Conservation (phyloP, 805 yeast genomes). For the Vanderwaltozyma yarrowii region DNA sequence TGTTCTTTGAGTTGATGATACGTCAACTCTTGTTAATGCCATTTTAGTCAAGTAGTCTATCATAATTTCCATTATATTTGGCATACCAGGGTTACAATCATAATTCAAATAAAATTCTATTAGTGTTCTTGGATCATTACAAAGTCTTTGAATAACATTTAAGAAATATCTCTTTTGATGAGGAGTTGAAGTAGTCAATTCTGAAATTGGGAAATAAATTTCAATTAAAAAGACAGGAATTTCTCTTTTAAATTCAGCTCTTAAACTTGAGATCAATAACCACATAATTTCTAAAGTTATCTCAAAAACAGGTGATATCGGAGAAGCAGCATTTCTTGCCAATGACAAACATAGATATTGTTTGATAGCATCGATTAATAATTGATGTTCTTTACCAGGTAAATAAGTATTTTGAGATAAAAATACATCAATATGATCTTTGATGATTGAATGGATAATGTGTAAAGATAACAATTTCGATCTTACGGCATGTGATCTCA, state of each 20-base stretch:
- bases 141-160: conserved; percentile 67
- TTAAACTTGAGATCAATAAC: conserved; percentile 71
- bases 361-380: conserved; percentile 69
- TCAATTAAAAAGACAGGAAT: conserved; percentile 90
- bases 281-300: conserved; percentile 88
- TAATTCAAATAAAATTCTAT: conserved; percentile 91
- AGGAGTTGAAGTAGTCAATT: conserved; percentile 79
- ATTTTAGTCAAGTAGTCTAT: conserved; percentile 62
- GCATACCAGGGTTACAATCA: conserved; percentile 77
- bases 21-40: conserved; percentile 62
- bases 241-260: conserved; percentile 84
- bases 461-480: conserved; percentile 84
- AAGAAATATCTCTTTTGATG: conserved; percentile 88
- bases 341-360: conserved; percentile 75
- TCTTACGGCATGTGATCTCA: conserved; percentile 86
- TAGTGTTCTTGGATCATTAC: conserved; percentile 80
- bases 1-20: conserved; percentile 56
- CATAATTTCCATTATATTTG: conserved; percentile 76
- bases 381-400: conserved; percentile 43
- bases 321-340: conserved; percentile 87
- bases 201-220: conserved; percentile 88
- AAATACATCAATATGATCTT: conserved; percentile 77
- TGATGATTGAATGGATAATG: conserved; percentile 73
- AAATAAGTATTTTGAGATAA: conserved; percentile 47
- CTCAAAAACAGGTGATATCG: conserved; percentile 85